Conservation (phyloP, 1,139 yeast species). For the Saccharomyces hybrid region DNA sequence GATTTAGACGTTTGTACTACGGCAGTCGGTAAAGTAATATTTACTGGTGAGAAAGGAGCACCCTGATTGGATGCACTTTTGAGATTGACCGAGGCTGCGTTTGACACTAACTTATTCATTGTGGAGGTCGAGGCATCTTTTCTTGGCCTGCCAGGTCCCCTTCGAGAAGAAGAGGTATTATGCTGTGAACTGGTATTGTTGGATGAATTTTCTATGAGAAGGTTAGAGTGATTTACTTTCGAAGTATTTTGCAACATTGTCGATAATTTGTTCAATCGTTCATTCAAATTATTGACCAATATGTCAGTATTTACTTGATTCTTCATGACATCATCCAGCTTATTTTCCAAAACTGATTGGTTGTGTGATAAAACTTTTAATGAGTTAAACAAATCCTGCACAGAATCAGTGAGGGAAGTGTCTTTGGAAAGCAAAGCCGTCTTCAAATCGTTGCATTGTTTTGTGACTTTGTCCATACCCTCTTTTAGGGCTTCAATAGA, state of each 20-base stretch:
- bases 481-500: constrained; percentile 1
- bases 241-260: neutral
- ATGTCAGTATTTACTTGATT: constrained; percentile 33
- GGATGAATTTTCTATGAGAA: neutral
- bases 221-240: constrained; percentile 1
- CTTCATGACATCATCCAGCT: constrained; percentile 29
- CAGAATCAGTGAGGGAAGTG: constrained; percentile 11
- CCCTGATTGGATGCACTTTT: neutral
- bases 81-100: neutral
- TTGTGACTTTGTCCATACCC: constrained; percentile 6
- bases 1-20: constrained; percentile 26
- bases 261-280: constrained; percentile 15
- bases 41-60: constrained; percentile 7
- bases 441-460: constrained; percentile 13
- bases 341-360: constrained; percentile 30
- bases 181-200: neutral
- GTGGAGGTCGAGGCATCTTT: constrained; percentile 16
- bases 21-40: constrained; percentile 24
- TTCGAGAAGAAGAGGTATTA: constrained; percentile 9
- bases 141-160: constrained; percentile 33
- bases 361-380: constrained; percentile 29
- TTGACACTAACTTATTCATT: constrained; percentile 4
- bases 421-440: constrained; percentile 16
- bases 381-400: constrained; percentile 20
- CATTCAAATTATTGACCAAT: constrained; percentile 26